Base-by-base conservation (phyloP, 176 grass and related monocot genomes). In the maize (Zea mays) region DNA sequence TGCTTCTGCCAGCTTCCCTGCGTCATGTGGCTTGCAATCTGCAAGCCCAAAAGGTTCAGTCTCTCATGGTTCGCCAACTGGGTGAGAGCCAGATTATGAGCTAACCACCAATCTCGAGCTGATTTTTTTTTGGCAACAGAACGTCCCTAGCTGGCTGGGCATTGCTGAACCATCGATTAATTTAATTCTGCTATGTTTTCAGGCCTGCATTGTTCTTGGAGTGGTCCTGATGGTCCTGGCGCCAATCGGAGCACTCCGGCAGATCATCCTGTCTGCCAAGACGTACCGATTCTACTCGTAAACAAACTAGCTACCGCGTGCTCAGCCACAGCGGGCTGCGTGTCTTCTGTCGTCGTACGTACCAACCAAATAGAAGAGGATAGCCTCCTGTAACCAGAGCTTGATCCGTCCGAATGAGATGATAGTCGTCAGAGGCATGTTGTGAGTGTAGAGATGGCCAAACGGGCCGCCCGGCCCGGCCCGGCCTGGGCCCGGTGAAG, bases 191-290 rank as follows among this genome's bases (percentile, higher is more conserved):
- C 27, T 1, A 27, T 27, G 27, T 27, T 27, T 27, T 27, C 27
- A 97, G 93, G 44, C 86, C 47, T 97, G 94, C 86, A 97, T 97
- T 65, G 11, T 94, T 74, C 86, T 97, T 37, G 94, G 94, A 55
- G 35, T 94, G 11, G 20, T 90, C 5, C 74, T 97, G 64, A 97
- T 94, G 94, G 8, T 88, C 44, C 46, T 97, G 60, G 61, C 89
- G 40, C 88, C 94, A 2, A 97, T 97, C 55, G 94, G 94, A 84
- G 94, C 84, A 65, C 73, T 97, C 3, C 77, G 94, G 65, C 82
- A 91, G 65, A 97, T 97, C 63, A 84, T 97, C 57, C 3, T 92
- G 35, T 54, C 85, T 0, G 69, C 89, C 35, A 92, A 90, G 52
- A 84, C 37, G 8, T 97, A 94, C 76, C 21, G 4, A 4, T 97